phyloP scores from a whole-genome alignment of 768 basidiomycete species.

The Lentinus tigrinus region DNA sequence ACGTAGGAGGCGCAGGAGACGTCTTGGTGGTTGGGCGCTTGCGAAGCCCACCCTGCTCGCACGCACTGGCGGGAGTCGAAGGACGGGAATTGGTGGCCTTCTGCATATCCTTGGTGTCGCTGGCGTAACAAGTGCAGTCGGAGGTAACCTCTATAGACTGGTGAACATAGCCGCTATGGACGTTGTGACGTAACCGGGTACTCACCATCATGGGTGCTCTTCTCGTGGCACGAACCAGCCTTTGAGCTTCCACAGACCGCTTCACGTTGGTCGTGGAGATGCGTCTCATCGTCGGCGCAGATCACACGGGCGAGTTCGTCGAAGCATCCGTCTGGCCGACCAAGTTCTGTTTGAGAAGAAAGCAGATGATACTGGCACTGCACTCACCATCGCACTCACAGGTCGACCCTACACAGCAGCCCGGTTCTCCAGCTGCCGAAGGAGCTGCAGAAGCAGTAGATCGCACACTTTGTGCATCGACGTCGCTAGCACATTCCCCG shows the following conservation, averaged over 20 bases:
- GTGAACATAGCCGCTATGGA: not conserved
- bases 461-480: conserved; percentile 3
- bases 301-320: conserved; percentile 27
- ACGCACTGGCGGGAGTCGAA: not conserved
- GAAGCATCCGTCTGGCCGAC: conserved; percentile 22
- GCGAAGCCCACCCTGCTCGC: conserved; percentile 13
- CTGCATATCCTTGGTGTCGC: not conserved
- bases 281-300: conserved; percentile 27
- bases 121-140: conserved; percentile 2
- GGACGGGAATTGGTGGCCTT: not conserved
- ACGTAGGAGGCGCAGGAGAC: not conserved
- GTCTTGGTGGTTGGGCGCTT: conserved; percentile 11
- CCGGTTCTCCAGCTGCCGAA: not conserved
- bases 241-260: not conserved
- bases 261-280: conserved; percentile 17
- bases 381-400: conserved; percentile 30
- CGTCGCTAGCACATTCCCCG: not conserved
- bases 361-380: not conserved
- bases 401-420: conserved; percentile 21
- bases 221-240: not conserved
- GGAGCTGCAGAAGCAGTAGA: too few relatives aligned
- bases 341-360: not conserved
- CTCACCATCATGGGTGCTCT: not conserved
- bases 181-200: not conserved
- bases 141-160: not conserved